phyloP scores from a whole-genome alignment of 2,329 filamentous ascomycete species.

The Trichoderma cornu-damae region DNA sequence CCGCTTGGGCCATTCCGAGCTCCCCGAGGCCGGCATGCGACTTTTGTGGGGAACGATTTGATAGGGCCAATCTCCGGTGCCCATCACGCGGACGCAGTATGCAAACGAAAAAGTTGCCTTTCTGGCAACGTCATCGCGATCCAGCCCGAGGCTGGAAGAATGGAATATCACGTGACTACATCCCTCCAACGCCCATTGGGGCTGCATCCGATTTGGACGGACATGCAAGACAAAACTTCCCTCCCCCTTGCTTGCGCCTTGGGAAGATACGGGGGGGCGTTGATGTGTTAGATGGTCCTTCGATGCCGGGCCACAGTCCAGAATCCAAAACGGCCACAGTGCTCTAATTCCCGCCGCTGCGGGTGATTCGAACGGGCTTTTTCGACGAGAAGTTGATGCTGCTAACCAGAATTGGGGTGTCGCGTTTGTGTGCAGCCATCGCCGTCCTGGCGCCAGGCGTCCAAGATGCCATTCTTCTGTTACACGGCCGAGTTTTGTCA shows the following conservation, averaged over 20 bases:
- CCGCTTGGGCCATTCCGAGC: not conserved
- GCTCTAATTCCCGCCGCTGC: conserved; percentile 1
- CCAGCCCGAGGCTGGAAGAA: not conserved
- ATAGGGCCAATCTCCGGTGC: not conserved
- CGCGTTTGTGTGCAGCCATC: too few relatives aligned
- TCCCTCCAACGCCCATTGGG: not conserved
- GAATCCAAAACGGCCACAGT: conserved; percentile 9
- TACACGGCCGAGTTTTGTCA: too few relatives aligned
- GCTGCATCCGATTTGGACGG: conserved; percentile 11
- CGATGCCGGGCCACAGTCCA: conserved; percentile 8
- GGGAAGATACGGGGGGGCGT: conserved; percentile 1
- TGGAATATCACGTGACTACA: conserved; percentile 1
- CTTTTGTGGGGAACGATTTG: not conserved
- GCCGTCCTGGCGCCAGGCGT: too few relatives aligned
- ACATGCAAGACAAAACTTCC: too few relatives aligned
- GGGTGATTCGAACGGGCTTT: not conserved
- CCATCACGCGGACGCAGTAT: too few relatives aligned
- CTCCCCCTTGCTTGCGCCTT: not conserved
- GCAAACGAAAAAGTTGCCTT: too few relatives aligned
- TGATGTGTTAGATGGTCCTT: not conserved
- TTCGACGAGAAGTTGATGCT: too few relatives aligned
- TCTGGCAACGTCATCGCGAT: conserved; percentile 1
- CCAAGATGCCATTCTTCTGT: too few relatives aligned
- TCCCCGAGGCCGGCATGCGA: conserved; percentile 5
- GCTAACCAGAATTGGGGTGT: too few relatives aligned